Conservation (phyloP, 805 yeast species). For the Lipomyces kockii region DNA sequence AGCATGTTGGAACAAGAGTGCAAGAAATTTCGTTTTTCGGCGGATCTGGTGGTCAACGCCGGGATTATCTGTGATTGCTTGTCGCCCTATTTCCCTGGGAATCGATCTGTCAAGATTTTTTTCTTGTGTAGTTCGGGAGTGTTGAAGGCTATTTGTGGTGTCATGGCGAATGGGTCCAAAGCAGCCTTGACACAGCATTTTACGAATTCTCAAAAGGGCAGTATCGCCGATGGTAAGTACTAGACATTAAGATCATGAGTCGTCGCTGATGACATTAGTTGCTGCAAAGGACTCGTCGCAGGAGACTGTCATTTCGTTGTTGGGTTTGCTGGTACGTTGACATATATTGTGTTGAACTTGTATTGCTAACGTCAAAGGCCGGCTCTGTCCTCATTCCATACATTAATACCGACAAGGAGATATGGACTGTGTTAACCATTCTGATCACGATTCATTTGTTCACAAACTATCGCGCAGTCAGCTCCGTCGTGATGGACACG, state of each 20-base stretch:
- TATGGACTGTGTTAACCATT: slow-evolving; percentile 41
- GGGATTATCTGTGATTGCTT: slow-evolving; percentile 46
- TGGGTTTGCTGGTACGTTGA: slow-evolving; percentile 44
- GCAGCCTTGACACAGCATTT: slow-evolving; percentile 48
- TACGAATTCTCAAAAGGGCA: slow-evolving; percentile 44
- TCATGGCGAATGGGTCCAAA: slow-evolving; percentile 47
- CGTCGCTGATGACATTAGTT: slow-evolving; percentile 19
- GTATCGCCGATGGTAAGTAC: slow-evolving; percentile 43
- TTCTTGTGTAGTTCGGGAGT: slow-evolving; percentile 45
- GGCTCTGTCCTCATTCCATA: slow-evolving; percentile 44
- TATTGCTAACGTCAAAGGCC: slow-evolving; percentile 24
- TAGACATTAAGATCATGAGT: neutral
- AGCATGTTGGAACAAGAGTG: slow-evolving; percentile 46
- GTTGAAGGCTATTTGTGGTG: slow-evolving; percentile 45
- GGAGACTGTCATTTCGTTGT: slow-evolving; percentile 46
- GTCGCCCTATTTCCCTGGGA: slow-evolving; percentile 43
- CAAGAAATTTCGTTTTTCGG: slow-evolving; percentile 45
- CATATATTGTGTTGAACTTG: neutral
- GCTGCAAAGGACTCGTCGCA: slow-evolving; percentile 48
- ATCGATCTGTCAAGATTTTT: slow-evolving; percentile 34
- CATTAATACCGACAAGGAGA: slow-evolving; percentile 30
- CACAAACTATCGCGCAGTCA: slow-evolving; percentile 46
- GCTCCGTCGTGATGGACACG: slow-evolving; percentile 42
- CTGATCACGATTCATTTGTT: slow-evolving; percentile 43
- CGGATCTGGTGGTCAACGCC: slow-evolving; percentile 46